phyloP scores from a whole-genome alignment of 371 early-diverging fungal species.

The Thermomucor indicae-seudaticae region DNA sequence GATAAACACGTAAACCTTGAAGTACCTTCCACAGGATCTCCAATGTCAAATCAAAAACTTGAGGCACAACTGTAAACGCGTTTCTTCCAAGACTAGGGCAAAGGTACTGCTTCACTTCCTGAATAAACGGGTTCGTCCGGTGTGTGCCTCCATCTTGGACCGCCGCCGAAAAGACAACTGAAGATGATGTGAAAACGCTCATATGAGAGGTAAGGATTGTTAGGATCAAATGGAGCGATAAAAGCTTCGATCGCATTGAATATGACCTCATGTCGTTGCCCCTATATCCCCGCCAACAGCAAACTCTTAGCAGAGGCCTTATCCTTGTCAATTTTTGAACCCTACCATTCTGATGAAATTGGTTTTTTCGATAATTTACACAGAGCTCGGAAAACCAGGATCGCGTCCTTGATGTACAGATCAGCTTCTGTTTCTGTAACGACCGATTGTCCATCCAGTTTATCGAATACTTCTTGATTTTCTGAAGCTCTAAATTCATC shows the following conservation, averaged over 20 bases:
- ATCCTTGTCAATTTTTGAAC: neutral
- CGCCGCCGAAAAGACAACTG: conserved; percentile 30
- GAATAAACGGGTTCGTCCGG: conserved; percentile 58
- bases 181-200: conserved; percentile 50
- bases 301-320: neutral
- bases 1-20: conserved; percentile 58
- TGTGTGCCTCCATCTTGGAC: conserved; percentile 15
- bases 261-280: conserved; percentile 49
- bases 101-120: conserved; percentile 80
- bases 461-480: conserved; percentile 29
- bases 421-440: conserved; percentile 38
- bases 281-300: conserved; percentile 14
- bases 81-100: conserved; percentile 79
- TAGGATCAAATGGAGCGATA: conserved; percentile 59
- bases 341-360: conserved; percentile 48
- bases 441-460: conserved; percentile 16
- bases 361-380: conserved; percentile 88
- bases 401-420: conserved; percentile 71
- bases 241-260: conserved; percentile 60
- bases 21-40: conserved; percentile 79
- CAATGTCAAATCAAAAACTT: conserved; percentile 80
- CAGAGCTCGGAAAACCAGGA: conserved; percentile 85
- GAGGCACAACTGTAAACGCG: conserved; percentile 70
- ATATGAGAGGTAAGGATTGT: conserved; percentile 54
- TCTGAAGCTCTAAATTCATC: conserved; percentile 5